A percentile compares a stretch with the other conserved stretches of the same genome.
Evolutionary conservation across 768 basidiomycete species (phyloP).

Genomic region (Amanita pseudoporphyria): DNA sequence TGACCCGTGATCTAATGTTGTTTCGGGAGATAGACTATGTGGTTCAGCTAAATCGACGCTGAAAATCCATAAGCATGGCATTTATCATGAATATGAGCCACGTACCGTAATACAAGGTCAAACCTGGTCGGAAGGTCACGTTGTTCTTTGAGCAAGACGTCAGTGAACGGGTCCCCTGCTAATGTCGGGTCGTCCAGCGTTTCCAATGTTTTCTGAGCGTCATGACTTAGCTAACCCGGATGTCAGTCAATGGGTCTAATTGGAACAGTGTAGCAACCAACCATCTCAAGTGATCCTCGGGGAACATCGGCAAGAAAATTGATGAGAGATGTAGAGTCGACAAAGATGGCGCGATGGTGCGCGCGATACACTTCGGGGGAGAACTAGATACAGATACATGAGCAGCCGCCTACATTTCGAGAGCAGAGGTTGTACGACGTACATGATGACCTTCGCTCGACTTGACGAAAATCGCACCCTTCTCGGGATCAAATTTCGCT

Average conservation of each 20-base stretch:
- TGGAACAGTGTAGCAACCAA: slow-evolving; percentile 22
- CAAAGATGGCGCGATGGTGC: slow-evolving; percentile 50
- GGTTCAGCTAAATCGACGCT: slow-evolving; percentile 51
- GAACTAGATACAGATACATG: slow-evolving; percentile 31
- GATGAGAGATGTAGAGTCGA: slow-evolving; percentile 67
- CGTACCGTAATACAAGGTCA: slow-evolving; percentile 62
- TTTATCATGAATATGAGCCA: slow-evolving; percentile 4
- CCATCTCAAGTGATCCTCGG: slow-evolving; percentile 67
- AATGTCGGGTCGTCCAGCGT: slow-evolving; percentile 38
- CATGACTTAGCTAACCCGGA: slow-evolving; percentile 52
- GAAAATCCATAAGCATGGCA: neutral
- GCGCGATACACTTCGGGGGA: slow-evolving; percentile 44
- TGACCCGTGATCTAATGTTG: slow-evolving; percentile 52
- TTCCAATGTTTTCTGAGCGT: slow-evolving; percentile 68
- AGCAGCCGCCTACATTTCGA: neutral
- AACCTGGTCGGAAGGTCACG: slow-evolving; percentile 58
- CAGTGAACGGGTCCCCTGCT: slow-evolving; percentile 53
- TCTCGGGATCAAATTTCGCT: slow-evolving; percentile 67
- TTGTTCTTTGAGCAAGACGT: slow-evolving; percentile 66
- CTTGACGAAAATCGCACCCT: slow-evolving; percentile 51
- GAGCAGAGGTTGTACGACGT: slow-evolving; percentile 12
- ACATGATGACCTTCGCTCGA: slow-evolving; percentile 45
- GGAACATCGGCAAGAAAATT: slow-evolving; percentile 77
- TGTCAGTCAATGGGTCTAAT: neutral
- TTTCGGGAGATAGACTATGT: slow-evolving; percentile 31